Conservation (phyloP, 768 basidiomycete species). For the Termitomyces sp. region DNA sequence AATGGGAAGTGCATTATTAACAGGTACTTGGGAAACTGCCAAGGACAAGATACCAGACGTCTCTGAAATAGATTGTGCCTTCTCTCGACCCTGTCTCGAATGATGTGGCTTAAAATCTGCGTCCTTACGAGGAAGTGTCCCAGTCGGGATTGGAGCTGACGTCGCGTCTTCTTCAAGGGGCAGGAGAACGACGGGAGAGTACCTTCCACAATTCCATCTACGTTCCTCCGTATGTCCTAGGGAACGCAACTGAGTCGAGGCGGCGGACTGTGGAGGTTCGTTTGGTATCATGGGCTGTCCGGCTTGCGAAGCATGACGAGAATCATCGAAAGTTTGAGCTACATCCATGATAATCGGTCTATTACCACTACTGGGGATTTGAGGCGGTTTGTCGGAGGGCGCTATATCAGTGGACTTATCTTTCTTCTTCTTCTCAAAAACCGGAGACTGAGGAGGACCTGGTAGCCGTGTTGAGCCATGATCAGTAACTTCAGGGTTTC, state of each 20-base stretch:
- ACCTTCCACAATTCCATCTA: conserved; percentile 63
- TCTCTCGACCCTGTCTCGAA: neutral
- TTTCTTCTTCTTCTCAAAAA: conserved; percentile 3
- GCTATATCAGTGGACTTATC: conserved; percentile 18
- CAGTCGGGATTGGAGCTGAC: conserved; percentile 46
- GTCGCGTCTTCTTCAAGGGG: conserved; percentile 65
- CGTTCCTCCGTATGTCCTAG: conserved; percentile 44
- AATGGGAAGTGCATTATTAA: neutral
- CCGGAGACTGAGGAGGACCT: conserved; percentile 2
- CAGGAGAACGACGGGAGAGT: conserved; percentile 57
- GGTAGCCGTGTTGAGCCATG: conserved; percentile 4
- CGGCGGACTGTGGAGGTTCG: conserved; percentile 1
- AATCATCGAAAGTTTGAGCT: conserved; percentile 51
- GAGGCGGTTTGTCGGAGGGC: conserved; percentile 37
- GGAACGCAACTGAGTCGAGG: conserved; percentile 12
- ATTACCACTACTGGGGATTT: conserved; percentile 64
- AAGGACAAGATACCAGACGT: conserved; percentile 1
- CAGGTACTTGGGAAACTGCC: neutral
- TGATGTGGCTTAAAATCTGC: conserved; percentile 1
- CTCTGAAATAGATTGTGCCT: neutral
- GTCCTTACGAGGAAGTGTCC: conserved; percentile 39
- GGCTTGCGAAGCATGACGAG: neutral
- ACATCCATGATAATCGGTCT: conserved; percentile 77
- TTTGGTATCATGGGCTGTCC: neutral
- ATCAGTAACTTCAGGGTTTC: neutral